Conservation (phyloP, 805 yeast species). For the Candida endomychidarum region DNA sequence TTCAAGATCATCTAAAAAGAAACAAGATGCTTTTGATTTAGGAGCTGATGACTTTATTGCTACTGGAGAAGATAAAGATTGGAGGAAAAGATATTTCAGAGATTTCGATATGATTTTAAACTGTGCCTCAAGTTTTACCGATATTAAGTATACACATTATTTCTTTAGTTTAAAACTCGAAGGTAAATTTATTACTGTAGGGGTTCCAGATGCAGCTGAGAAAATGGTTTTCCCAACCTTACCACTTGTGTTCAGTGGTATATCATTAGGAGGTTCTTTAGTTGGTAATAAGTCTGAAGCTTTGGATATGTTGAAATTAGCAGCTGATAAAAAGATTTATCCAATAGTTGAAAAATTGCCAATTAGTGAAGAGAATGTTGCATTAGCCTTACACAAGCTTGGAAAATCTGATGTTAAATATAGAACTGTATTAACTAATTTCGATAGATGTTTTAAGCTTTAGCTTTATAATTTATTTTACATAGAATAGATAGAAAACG, state of each 20-base stretch:
- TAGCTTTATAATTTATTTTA: too few species aligned
- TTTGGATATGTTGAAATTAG: constrained; percentile 35
- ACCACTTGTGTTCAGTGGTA: constrained; percentile 25
- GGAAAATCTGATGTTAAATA: constrained; percentile 36
- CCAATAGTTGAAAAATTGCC: constrained; percentile 38
- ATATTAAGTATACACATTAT: constrained; percentile 49
- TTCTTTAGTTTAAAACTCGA: constrained; percentile 28
- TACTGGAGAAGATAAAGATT: constrained; percentile 48
- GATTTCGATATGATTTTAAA: constrained; percentile 53
- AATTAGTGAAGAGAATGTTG: constrained; percentile 30
- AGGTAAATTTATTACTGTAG: constrained; percentile 26
- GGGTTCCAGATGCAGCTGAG: constrained; percentile 27
- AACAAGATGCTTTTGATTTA: constrained; percentile 28
- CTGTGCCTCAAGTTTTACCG: constrained; percentile 52
- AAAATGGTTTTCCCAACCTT: constrained; percentile 22
- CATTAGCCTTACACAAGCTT: constrained; percentile 32
- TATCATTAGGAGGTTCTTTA: constrained; percentile 27
- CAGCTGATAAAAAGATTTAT: constrained; percentile 33
- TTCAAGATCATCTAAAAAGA: constrained; percentile 30
- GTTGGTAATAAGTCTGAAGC: constrained; percentile 38
- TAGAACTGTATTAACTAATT: constrained; percentile 60
- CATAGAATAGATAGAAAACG: neutral
- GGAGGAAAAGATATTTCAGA: constrained; percentile 30
- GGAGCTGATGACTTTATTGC: constrained; percentile 45
- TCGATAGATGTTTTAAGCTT: constrained; percentile 37